phyloP scores from a whole-genome alignment of 345 rosid species.

The Euphorbia peplus region DNA sequence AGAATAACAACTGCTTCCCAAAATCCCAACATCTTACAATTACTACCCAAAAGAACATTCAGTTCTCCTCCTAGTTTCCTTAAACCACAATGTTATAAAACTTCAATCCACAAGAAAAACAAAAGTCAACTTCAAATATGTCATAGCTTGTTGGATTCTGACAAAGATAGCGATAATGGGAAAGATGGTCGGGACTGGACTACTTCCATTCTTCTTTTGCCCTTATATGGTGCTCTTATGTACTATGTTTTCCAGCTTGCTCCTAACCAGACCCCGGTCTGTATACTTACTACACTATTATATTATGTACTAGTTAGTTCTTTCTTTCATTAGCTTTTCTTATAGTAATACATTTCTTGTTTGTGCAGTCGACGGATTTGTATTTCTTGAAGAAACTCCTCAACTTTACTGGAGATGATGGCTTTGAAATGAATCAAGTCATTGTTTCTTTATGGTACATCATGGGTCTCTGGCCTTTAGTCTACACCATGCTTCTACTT shows the following conservation, averaged over 20 bases:
- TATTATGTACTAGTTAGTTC: no score
- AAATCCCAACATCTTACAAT: neutral
- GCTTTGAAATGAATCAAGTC: slow-evolving; percentile 76
- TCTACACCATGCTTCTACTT: slow-evolving; percentile 72
- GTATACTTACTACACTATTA: no score
- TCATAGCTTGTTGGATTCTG: slow-evolving; percentile 41
- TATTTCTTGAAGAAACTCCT: slow-evolving; percentile 79
- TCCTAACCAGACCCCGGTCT: slow-evolving; percentile 79
- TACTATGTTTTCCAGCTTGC: slow-evolving; percentile 71
- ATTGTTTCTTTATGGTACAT: slow-evolving; percentile 79
- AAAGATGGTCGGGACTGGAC: slow-evolving; percentile 64
- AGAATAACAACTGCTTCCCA: slow-evolving; percentile 24
- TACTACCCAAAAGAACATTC: slow-evolving; percentile 14
- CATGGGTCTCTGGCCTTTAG: slow-evolving; percentile 90
- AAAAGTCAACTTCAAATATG: slow-evolving; percentile 35
- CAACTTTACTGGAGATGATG: slow-evolving; percentile 75
- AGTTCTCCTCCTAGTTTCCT: slow-evolving; percentile 19
- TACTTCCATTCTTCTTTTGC: slow-evolving; percentile 62
- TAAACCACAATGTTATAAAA: slow-evolving; percentile 18
- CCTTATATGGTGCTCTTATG: slow-evolving; percentile 66
- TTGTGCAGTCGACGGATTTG: slow-evolving; percentile 69
- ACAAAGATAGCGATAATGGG: slow-evolving; percentile 13
- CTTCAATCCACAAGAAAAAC: slow-evolving; percentile 21
- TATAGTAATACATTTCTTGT: no score
- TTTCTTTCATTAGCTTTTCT: no score